Percentiles rank a stretch among this genome's conserved stretches.
Evolutionary conservation across 352 stramenopile genomes (phyloP).

Genomic region (Phytophthora idaei): DNA sequence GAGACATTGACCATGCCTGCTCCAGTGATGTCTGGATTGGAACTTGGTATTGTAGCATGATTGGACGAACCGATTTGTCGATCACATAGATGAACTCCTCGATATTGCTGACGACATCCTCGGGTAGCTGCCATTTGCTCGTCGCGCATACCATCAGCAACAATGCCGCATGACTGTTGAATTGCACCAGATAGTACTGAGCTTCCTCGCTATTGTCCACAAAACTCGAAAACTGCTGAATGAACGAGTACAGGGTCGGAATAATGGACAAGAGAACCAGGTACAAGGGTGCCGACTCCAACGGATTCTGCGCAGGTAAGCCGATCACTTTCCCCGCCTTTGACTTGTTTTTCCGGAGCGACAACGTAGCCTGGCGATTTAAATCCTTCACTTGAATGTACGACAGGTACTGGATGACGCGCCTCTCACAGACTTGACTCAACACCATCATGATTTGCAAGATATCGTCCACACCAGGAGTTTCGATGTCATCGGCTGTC

Average conservation of each 20-base stretch:
- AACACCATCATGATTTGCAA: conserved; percentile 40
- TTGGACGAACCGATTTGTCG: conserved; percentile 46
- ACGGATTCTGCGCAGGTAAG: conserved; percentile 35
- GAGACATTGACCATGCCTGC: conserved; percentile 28
- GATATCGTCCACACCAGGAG: conserved; percentile 47
- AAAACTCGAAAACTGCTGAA: conserved; percentile 59
- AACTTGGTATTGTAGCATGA: conserved; percentile 25
- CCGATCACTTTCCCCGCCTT: conserved; percentile 31
- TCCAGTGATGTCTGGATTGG: conserved; percentile 27
- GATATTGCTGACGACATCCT: conserved; percentile 32
- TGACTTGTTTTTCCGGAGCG: conserved; percentile 56
- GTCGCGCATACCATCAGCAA: conserved; percentile 38
- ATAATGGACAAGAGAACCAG: conserved; percentile 47
- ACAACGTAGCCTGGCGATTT: conserved; percentile 47
- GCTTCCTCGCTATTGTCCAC: conserved; percentile 40
- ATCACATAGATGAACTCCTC: conserved; percentile 56
- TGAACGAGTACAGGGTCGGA: conserved; percentile 56
- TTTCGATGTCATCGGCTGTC: conserved; percentile 60
- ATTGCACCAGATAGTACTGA: conserved; percentile 28
- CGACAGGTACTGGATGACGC: conserved; percentile 42
- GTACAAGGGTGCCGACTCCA: conserved; percentile 43
- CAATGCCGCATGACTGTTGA: conserved; percentile 42
- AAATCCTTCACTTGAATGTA: conserved; percentile 52
- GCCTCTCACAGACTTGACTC: conserved; percentile 36
- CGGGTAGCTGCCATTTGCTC: conserved; percentile 43